Evolutionary conservation across 106 monocot genomes (phyloP).

Genomic region (Posidonia australis): DNA sequence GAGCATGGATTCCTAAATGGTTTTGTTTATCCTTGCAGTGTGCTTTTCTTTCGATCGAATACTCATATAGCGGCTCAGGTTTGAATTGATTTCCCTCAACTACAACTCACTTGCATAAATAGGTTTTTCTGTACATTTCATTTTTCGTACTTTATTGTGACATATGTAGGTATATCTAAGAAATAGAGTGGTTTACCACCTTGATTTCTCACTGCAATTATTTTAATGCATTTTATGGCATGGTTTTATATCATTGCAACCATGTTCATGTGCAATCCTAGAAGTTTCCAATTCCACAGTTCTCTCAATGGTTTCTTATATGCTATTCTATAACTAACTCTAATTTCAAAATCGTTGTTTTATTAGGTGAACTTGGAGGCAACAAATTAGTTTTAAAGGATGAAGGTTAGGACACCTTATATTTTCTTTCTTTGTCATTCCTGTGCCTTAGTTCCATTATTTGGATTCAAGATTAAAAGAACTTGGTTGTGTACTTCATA

Average conservation of each 20-base stretch:
- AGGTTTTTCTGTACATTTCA: not conserved
- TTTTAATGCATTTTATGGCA: too few species aligned
- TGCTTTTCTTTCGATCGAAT: constrained; percentile 47
- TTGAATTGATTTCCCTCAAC: constrained; percentile 2
- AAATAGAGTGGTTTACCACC: too few species aligned
- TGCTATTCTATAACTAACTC: too few species aligned
- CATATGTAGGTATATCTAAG: not conserved
- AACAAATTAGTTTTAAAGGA: constrained; percentile 26
- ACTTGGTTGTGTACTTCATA: too few species aligned
- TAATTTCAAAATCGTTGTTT: too few species aligned
- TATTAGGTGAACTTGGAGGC: constrained; percentile 35
- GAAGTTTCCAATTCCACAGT: not conserved
- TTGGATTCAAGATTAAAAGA: not conserved
- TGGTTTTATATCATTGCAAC: too few species aligned
- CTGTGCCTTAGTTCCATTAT: not conserved
- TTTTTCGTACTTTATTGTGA: not conserved
- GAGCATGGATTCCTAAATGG: not conserved
- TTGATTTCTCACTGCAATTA: too few species aligned
- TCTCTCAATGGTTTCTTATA: too few species aligned
- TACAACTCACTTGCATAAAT: too few species aligned
- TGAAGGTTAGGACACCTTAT: constrained; percentile 33
- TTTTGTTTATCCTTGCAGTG: constrained; percentile 28
- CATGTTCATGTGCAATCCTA: not conserved
- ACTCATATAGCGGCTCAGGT: constrained; percentile 62
- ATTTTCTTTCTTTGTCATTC: too few species aligned